Evolutionary conservation across 1,284 basidiomycete species (phyloP).

Genomic region (Bondarzewia mesenterica): DNA sequence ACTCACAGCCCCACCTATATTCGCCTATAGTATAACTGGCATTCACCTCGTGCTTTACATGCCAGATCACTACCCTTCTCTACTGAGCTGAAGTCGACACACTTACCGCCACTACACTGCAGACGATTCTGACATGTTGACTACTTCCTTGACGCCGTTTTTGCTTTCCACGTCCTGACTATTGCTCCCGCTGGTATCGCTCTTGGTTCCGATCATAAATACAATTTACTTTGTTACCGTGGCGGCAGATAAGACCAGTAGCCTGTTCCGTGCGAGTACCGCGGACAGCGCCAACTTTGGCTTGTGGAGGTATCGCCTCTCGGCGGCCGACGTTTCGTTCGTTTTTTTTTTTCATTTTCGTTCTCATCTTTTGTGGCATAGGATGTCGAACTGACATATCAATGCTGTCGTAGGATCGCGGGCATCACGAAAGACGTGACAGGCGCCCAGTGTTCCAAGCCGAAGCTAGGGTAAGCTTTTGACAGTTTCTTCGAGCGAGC

Average conservation of each 20-base stretch:
- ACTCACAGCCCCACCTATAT: too few relatives aligned
- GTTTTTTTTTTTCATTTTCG: slow-evolving; percentile 14
- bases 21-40: too few relatives aligned
- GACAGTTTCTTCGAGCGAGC: slow-evolving; percentile 35
- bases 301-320: slow-evolving; percentile 54
- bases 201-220: slow-evolving; percentile 53
- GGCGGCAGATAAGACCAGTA: slow-evolving; percentile 24
- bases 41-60: too few relatives aligned
- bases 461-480: slow-evolving; percentile 43
- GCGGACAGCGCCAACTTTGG: slow-evolving; percentile 38
- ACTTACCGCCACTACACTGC: slow-evolving; percentile 8
- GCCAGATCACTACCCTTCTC: too few relatives aligned
- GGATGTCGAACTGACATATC: too few relatives aligned
- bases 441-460: slow-evolving; percentile 34
- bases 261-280: slow-evolving; percentile 24
- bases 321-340: slow-evolving; percentile 37
- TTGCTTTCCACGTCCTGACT: slow-evolving; percentile 43
- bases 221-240: slow-evolving; percentile 44
- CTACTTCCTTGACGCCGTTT: slow-evolving; percentile 23
- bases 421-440: slow-evolving; percentile 27
- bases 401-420: slow-evolving; percentile 35
- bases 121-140: slow-evolving; percentile 10
- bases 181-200: slow-evolving; percentile 46
- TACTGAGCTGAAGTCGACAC: too few relatives aligned
- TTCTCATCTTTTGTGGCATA: too few relatives aligned